Percentiles rank a stretch among this genome's conserved stretches.
Conservation (phyloP, 148 eudicot genomes). For the Persicaria tinctoria region DNA sequence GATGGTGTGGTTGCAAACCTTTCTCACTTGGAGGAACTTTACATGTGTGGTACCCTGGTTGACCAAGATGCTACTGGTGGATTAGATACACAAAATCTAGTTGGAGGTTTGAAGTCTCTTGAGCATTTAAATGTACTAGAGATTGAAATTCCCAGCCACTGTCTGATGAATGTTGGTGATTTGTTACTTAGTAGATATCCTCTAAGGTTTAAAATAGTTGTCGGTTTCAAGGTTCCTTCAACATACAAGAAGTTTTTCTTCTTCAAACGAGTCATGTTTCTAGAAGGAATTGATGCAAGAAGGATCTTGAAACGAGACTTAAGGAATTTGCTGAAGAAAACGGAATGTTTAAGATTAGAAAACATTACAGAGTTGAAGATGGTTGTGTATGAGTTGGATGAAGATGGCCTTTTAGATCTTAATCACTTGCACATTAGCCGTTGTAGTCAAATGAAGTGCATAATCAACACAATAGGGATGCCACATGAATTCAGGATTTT, state of each 20-base stretch:
- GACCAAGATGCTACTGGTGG: neutral
- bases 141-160: neutral
- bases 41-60: neutral
- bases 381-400: neutral
- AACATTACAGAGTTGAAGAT: neutral
- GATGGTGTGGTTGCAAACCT: neutral
- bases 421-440: neutral
- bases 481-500: neutral
- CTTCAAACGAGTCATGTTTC: neutral
- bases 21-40: neutral
- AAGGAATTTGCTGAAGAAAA: neutral
- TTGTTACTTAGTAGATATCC: neutral
- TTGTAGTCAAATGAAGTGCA: neutral
- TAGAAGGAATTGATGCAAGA: neutral
- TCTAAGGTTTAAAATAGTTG: neutral
- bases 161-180: neutral
- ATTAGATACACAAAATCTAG: neutral
- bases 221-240: neutral
- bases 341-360: neutral
- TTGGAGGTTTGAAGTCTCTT: neutral
- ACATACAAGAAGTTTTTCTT: neutral
- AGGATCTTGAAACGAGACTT: neutral
- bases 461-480: neutral
- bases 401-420: neutral
- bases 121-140: neutral